These are phyloP conservation scores for Oryza coarctata DNA, from an alignment of 176 grass and related monocot species.

Conservation along the genomic window DNA sequence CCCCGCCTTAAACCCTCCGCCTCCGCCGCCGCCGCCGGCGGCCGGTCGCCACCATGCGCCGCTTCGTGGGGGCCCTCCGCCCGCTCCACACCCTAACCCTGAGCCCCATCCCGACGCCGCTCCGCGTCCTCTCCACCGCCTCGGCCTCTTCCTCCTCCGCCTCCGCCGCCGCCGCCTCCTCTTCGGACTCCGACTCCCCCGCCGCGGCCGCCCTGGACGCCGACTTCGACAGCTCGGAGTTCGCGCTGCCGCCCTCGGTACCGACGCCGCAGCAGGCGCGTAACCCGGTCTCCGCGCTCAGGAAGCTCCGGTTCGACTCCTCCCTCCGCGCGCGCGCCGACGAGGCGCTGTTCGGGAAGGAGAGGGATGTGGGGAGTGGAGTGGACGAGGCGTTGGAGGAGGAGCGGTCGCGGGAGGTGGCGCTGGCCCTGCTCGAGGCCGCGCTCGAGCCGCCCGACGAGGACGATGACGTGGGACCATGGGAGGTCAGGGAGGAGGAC, in stretches of 20 bases:
- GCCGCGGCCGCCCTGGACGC: background rate
- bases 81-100: constrained; percentile 16
- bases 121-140: constrained; percentile 35
- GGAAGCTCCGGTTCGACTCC: constrained; percentile 56
- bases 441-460: constrained; percentile 71
- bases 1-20: constrained; percentile 45
- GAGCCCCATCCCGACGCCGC: background rate
- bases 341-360: constrained; percentile 64
- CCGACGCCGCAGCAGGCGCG: background rate
- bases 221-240: constrained; percentile 46
- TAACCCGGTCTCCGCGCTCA: constrained; percentile 28
- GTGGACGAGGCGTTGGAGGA: constrained; percentile 28
- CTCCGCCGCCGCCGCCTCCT: constrained; percentile 2
- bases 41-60: constrained; percentile 36
- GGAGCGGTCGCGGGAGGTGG: constrained; percentile 60
- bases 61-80: constrained; percentile 24
- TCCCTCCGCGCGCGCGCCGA: constrained; percentile 74
- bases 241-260: constrained; percentile 29
- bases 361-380: background rate
- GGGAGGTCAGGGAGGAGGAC: constrained; percentile 83
- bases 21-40: constrained; percentile 19
- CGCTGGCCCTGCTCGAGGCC: constrained; percentile 76
- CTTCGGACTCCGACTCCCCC: constrained; percentile 39
- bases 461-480: constrained; percentile 41
- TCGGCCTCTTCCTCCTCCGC: constrained; percentile 15